Evolutionary conservation across 148 eudicot species (phyloP), one percentile per base, ranked within the genome.

Genomic region (Talinum fruticosum): DNA sequence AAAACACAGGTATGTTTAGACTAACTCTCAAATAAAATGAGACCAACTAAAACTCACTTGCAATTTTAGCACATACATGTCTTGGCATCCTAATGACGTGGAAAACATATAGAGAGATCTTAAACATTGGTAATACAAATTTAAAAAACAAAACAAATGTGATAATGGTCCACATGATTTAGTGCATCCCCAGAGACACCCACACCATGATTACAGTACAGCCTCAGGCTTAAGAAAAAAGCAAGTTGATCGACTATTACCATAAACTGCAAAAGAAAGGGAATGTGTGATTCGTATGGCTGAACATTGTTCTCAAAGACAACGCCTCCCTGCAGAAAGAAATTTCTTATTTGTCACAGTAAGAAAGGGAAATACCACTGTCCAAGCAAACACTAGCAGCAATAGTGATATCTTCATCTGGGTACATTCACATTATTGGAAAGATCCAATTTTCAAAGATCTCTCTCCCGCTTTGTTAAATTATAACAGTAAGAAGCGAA

Each of bases 251-350:
- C 26, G 57, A 73, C 24, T 38, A 54, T 70, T 88, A 93, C 99
- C 97, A 91, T 77, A 85, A 91, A 96, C 78, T 93, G 99, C 69
- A 96, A 94, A 84, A 96, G 94, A 78, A 91, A 96, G 29, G 99
- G 97, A 76, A 96, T 88, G 75, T 96, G 99, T 68, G 99, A 93
- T 87, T 96, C 99, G 84, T 93, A 87, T 34, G 99, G 99, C 83
- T 96, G 98, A 79, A 93, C 80, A 77, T 86, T 79, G 81, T 85
- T 89, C 80, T 89, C 93, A 62, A 91, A 83, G 74, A 96, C 82
- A 69, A 90, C 89, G 80, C 98, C 92, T 76, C 82, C 90, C 98
- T 96, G 88, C 84, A 82, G 71, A 86, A 73, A 61, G 73, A 65
- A 75, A 41, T 41, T 41, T 8, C 12, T 2, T 34, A 73, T 62